Percentiles rank a stretch among this genome's conserved stretches.
These are phyloP conservation scores for Capsella rubella DNA, from an alignment of 441 rosid species.

Conservation along the genomic window DNA sequence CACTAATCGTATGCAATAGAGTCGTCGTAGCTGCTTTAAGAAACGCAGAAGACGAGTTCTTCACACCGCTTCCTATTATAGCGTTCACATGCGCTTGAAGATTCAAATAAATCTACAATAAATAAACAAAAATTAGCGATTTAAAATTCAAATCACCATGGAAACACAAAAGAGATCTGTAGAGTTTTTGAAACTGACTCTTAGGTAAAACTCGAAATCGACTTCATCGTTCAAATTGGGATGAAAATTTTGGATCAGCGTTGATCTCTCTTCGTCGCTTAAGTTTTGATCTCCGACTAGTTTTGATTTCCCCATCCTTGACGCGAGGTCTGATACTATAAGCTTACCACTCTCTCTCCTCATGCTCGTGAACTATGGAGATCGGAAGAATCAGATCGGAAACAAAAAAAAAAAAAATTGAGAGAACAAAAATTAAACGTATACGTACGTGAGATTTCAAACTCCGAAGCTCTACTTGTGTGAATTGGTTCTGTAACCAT, in stretches of 20 bases:
- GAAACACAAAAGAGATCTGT: slow-evolving; percentile 4
- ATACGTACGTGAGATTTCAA: slow-evolving; percentile 78
- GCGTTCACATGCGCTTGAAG: slow-evolving; percentile 87
- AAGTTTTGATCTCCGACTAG: slow-evolving; percentile 80
- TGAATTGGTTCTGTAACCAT: slow-evolving; percentile 94
- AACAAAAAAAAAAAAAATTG: neutral
- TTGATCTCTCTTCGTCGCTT: slow-evolving; percentile 72
- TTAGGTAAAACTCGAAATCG: slow-evolving; percentile 90
- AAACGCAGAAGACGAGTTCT: slow-evolving; percentile 87
- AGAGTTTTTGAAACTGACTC: slow-evolving; percentile 48
- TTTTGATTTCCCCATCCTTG: slow-evolving; percentile 85
- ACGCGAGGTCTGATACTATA: slow-evolving; percentile 77
- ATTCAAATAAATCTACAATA: slow-evolving; percentile 71
- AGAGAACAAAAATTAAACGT: neutral
- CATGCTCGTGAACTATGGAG: slow-evolving; percentile 76
- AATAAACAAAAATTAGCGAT: neutral
- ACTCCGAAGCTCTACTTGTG: slow-evolving; percentile 97
- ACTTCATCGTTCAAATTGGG: slow-evolving; percentile 76
- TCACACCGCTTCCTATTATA: slow-evolving; percentile 67
- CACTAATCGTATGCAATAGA: slow-evolving; percentile 84
- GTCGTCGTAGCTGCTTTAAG: slow-evolving; percentile 95
- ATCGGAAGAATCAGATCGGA: neutral
- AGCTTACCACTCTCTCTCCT: slow-evolving; percentile 94
- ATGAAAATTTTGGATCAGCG: slow-evolving; percentile 68
- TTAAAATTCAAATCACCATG: neutral